Base-by-base conservation (phyloP, 345 rosid genomes). In the Ceriops zippeliana region DNA sequence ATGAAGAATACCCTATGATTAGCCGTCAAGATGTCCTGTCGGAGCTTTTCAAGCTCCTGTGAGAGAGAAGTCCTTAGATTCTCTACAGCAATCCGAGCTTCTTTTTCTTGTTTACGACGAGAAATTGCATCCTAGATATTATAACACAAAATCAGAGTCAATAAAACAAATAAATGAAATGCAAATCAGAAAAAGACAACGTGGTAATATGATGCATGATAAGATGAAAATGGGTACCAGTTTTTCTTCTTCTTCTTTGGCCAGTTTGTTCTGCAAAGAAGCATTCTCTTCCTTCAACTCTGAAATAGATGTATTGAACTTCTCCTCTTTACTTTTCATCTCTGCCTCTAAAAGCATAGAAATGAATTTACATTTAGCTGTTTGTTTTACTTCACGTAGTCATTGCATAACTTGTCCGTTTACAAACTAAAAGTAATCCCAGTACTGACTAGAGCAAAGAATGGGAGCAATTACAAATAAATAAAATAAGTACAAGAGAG, bases 241-340 rank as follows among this genome's bases (percentile, higher is more conserved):
- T 67, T 95, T 95, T 63, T 79, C 89, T 22, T 83, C 72, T 78
- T 83, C 87, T 78, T 88, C 96, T 72, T 79, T 87, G 15, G 80
- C 74, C 7, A 88, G 73, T 73, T 68, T 86, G 68, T 87, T 85
- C 26, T 79, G 83, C 52, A 95, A 75, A 58, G 80, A 74, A 31
- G 68, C 78, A 75, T 77, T 86, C 16, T 79, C 80, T 52, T 78
- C 76, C 68, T 80, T 85, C 78, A 90, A 62, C 49, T 89, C 79
- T 16, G 73, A 62, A 65, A 91, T 71, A 70, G 68, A 60, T 42
- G 73, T 75, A 57, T 62, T 86, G 17, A 70, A 59, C 56, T 73
- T 82, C 63, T 76, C 88, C 82, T 86, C 89, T 66, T 71, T 89
- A 34, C 56, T 82, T 77, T 73, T 81, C 84, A 86, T 84, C 74